phyloP scores from a whole-genome alignment of 305 asterid genomes.

The Solanum chacoense region DNA sequence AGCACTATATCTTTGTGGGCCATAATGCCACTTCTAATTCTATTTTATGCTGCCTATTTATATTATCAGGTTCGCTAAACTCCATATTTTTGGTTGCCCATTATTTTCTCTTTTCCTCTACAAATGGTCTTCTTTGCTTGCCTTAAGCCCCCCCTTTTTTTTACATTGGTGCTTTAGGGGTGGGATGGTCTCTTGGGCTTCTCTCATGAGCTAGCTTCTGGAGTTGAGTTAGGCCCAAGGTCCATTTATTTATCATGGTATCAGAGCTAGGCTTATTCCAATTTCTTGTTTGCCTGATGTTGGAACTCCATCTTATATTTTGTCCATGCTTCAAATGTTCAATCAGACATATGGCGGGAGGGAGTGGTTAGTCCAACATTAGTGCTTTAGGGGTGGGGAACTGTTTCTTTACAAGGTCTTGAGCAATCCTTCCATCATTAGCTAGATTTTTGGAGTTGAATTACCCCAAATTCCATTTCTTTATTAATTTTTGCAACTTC shows the following conservation, averaged over 20 bases:
- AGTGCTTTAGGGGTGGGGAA: not conserved
- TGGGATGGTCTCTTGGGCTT: not conserved
- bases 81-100: not conserved
- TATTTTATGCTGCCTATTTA: slow-evolving; percentile 67
- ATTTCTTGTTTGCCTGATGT: not conserved
- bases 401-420: not conserved
- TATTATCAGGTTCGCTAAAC: slow-evolving; percentile 60
- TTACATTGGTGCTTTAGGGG: not conserved
- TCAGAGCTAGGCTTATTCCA: not conserved
- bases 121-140: not conserved
- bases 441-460: not conserved
- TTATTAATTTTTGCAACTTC: not conserved
- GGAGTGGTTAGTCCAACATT: not conserved
- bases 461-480: not conserved
- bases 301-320: not conserved
- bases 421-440: not conserved
- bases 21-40: slow-evolving; percentile 78
- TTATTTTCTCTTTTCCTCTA: slow-evolving; percentile 18
- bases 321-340: not conserved
- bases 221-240: not conserved
- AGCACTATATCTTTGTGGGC: slow-evolving; percentile 82
- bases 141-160: not conserved
- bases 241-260: not conserved
- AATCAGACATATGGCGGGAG: not conserved
- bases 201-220: not conserved